These are phyloP conservation scores for Onygenales sp. DNA, from an alignment of 2,329 filamentous ascomycete genomes.

Conservation along the genomic window DNA sequence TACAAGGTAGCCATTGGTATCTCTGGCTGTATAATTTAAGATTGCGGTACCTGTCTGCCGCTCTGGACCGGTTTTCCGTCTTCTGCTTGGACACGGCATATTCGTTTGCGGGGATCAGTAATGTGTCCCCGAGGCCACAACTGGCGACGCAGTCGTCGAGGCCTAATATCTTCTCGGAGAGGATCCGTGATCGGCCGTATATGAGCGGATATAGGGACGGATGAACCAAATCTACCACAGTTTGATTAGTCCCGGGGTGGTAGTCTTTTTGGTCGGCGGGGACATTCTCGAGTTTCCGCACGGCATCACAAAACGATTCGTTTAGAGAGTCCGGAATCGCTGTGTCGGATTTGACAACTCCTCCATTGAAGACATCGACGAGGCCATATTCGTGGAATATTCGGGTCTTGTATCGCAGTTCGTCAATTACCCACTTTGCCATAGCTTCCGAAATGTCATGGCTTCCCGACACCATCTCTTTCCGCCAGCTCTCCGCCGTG, in stretches of 20 bases:
- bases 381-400: slow-evolving; percentile 29
- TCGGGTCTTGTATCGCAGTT: slow-evolving; percentile 39
- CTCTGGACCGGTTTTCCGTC: background rate
- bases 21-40: slow-evolving; percentile 13
- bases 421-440: slow-evolving; percentile 27
- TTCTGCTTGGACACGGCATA: background rate
- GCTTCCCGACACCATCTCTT: slow-evolving; percentile 11
- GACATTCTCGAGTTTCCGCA: slow-evolving; percentile 41
- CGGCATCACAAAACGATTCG: slow-evolving; percentile 33
- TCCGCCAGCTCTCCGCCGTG: slow-evolving; percentile 17
- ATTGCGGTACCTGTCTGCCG: background rate
- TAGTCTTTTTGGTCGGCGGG: slow-evolving; percentile 46
- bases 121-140: slow-evolving; percentile 13
- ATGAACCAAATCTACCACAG: slow-evolving; percentile 53
- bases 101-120: slow-evolving; percentile 7
- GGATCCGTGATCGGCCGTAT: slow-evolving; percentile 7
- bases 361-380: slow-evolving; percentile 33
- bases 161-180: slow-evolving; percentile 5
- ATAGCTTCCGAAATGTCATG: slow-evolving; percentile 17
- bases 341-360: slow-evolving; percentile 42
- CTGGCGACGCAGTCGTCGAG: slow-evolving; percentile 7
- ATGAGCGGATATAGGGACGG: slow-evolving; percentile 37
- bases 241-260: slow-evolving; percentile 47
- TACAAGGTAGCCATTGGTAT: slow-evolving; percentile 38
- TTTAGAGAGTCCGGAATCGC: slow-evolving; percentile 29